Base-by-base conservation (phyloP, 164 flowering plant species). In the Liquidambar formosana region DNA sequence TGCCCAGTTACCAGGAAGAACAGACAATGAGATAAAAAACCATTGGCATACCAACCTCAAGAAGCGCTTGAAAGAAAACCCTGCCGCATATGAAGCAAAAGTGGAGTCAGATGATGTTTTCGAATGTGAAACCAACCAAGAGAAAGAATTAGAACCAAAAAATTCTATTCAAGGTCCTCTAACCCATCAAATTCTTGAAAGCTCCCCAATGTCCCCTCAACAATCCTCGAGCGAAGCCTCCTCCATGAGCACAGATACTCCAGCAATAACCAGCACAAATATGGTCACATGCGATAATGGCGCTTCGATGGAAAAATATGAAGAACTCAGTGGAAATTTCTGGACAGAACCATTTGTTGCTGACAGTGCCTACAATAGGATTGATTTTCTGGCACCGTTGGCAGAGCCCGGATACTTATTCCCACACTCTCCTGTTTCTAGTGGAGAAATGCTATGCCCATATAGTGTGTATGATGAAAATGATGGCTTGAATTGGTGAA, bases 1-100 rank as follows among this genome's bases (percentile, higher is more conserved):
- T 12, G 76, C 77, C 0, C 9, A 63, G 6, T 46, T 79, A 46
- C 77, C 79, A 5, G 82, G 82, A 67, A 76, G 82, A 73, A 75
- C 82, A 14, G 82, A 79, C 65, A 79, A 79, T 10, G 82, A 70
- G 65, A 63, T 79, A 4, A 79, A 79, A 41, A 79, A 79, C 62
- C 67, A 79, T 18, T 78, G 81, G 81, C 75, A 78, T 52, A 75
- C 74, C 48, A 66, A 62, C 43, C 67, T 78, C 27, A 78, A 75
- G 66, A 78, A 75, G 26, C 71, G 80, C 18, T 13, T 28, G 2
- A 46, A 57, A 4, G 53, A 59, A 16, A 57, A 68, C 0, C 2
- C 66, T 2, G 11, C 22, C 11, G 11, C 33, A 10, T 9, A 26
- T 18, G 57, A 62, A 43, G 57, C 10, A 0, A 56, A 53, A 45